Percentiles rank a stretch among this genome's conserved stretches.
phyloP scores from a whole-genome alignment of 2,329 filamentous ascomycete genomes.

The Drechslerella stenobrocha region DNA sequence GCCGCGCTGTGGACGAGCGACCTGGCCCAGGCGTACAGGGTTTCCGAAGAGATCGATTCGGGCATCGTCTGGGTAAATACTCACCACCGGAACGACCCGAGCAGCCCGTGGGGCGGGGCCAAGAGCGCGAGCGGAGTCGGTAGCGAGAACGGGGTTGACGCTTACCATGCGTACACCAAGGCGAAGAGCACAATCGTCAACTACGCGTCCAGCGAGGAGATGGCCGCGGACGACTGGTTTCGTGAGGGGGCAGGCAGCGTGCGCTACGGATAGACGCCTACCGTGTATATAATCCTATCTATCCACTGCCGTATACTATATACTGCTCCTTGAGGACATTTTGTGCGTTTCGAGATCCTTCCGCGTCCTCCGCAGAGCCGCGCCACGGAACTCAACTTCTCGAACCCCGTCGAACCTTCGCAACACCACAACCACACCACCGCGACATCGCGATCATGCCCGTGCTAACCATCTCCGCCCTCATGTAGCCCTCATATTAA shows the following conservation, averaged over 20 bases:
- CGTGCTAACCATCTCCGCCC: background rate
- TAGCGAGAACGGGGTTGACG: conserved; percentile 72
- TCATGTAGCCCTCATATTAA: background rate
- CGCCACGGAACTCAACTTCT: too few species aligned
- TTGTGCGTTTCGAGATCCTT: too few species aligned
- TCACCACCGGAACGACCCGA: conserved; percentile 73
- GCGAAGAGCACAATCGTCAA: conserved; percentile 72
- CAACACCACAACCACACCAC: background rate
- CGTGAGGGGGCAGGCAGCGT: conserved; percentile 63
- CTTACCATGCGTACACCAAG: conserved; percentile 63
- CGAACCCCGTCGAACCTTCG: conserved; percentile 40
- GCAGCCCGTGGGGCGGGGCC: conserved; percentile 70
- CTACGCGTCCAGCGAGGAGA: conserved; percentile 64
- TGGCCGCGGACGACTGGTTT: conserved; percentile 69
- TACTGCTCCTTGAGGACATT: too few species aligned
- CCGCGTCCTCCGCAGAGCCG: too few species aligned
- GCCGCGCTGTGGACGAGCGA: conserved; percentile 49
- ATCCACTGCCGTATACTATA: background rate
- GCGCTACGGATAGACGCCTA: conserved; percentile 66
- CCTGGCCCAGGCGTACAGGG: conserved; percentile 54
- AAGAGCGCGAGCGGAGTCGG: conserved; percentile 68
- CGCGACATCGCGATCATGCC: background rate
- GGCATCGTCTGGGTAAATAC: conserved; percentile 60
- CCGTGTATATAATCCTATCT: background rate
- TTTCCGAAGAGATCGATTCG: conserved; percentile 59